phyloP scores from a whole-genome alignment of 441 rosid genomes.

The Adansonia grandidieri region DNA sequence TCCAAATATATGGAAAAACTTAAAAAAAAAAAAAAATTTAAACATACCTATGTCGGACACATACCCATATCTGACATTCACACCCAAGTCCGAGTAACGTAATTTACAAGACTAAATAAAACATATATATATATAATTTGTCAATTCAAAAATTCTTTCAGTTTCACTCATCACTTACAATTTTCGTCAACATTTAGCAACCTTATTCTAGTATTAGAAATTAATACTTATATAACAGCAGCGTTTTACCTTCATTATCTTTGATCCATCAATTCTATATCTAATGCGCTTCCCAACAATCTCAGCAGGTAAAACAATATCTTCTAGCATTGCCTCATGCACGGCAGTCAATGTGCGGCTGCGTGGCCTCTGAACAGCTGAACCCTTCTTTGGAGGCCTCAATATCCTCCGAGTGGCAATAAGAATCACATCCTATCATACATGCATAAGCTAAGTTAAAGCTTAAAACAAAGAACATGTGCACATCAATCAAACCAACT shows the following conservation, averaged over 20 bases:
- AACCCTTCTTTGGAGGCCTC: constrained; percentile 19
- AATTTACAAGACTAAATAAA: not conserved
- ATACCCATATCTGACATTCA: too few species aligned
- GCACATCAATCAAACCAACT: not conserved
- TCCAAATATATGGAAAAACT: too few species aligned
- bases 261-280: constrained; percentile 74
- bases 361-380: constrained; percentile 17
- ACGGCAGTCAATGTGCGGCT: constrained; percentile 38
- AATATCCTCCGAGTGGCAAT: constrained; percentile 8
- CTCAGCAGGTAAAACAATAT: constrained; percentile 76
- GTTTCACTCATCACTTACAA: not conserved
- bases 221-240: not conserved
- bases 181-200: constrained; percentile 1
- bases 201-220: not conserved
- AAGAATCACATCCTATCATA: constrained; percentile 16
- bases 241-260: constrained; percentile 64
- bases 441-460: not conserved
- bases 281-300: constrained; percentile 75
- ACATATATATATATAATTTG: not conserved
- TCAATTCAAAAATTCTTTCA: not conserved
- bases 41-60: too few species aligned
- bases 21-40: too few species aligned
- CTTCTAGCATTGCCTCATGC: constrained; percentile 78
- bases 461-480: not conserved
- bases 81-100: not conserved